Conservation (phyloP, 345 rosid genomes). For the Hibiscus trionum region DNA sequence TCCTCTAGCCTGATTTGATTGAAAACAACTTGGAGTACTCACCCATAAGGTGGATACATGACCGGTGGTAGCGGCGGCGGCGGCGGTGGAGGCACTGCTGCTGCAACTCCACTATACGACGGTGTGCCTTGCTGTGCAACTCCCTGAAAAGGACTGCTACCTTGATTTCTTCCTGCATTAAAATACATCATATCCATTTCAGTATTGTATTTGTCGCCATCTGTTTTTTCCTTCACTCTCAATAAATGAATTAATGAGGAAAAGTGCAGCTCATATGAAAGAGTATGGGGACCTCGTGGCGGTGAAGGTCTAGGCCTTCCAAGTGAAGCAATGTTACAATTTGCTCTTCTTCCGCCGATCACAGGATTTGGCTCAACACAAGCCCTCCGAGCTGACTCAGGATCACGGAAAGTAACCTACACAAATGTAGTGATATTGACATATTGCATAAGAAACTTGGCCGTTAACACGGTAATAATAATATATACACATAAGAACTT, state of each 20-base stretch:
- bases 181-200: background rate
- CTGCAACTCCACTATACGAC: conserved; percentile 44
- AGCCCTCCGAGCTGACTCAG: conserved; percentile 81
- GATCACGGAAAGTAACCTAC: conserved; percentile 84
- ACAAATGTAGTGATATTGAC: background rate
- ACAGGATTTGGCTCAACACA: conserved; percentile 76
- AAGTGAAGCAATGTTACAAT: conserved; percentile 84
- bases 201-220: background rate
- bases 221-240: background rate
- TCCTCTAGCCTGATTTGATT: background rate
- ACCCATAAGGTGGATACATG: conserved; percentile 56
- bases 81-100: conserved; percentile 33
- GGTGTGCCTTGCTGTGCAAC: conserved; percentile 24
- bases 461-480: background rate
- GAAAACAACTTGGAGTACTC: conserved; percentile 19
- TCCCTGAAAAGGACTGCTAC: conserved; percentile 51
- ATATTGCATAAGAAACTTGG: background rate
- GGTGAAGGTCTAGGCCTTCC: conserved; percentile 86
- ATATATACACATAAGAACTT: conserved; percentile 18
- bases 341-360: conserved; percentile 84
- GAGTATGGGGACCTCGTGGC: conserved; percentile 50
- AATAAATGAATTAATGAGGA: background rate
- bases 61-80: conserved; percentile 25
- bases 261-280: background rate
- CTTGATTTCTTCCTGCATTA: conserved; percentile 56